These are phyloP conservation scores for Hemerocallis citrina DNA, from an alignment of 106 monocot genomes.

Conservation along the genomic window DNA sequence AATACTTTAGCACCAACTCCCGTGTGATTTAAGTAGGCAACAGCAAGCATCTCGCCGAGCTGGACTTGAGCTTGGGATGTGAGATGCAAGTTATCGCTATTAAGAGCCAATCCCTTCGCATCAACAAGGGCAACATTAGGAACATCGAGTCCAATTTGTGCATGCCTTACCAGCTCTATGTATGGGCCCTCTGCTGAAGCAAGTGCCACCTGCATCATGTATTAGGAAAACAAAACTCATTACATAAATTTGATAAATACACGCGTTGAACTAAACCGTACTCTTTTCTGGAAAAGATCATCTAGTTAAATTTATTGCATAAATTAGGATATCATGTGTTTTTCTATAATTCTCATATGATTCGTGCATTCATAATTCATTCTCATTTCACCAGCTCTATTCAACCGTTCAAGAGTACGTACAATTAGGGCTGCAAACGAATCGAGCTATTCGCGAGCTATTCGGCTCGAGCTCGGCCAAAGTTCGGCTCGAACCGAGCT, in stretches of 20 bases:
- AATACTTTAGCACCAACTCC: neutral
- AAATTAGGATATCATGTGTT: no score
- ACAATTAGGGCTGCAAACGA: no score
- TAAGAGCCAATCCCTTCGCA: constrained; percentile 35
- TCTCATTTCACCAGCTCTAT: no score
- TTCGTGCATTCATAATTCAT: neutral
- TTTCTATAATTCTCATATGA: no score
- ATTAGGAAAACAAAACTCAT: neutral
- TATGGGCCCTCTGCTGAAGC: constrained; percentile 39
- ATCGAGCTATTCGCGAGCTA: no score
- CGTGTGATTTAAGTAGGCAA: constrained; percentile 22
- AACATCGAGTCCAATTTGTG: constrained; percentile 29
- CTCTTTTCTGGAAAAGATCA: no score
- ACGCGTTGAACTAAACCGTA: no score
- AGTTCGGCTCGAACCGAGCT: no score
- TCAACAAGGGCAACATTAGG: constrained; percentile 38
- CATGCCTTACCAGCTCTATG: constrained; percentile 35
- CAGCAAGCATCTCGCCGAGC: constrained; percentile 46
- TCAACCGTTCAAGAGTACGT: no score
- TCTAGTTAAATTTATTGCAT: no score
- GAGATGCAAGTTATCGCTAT: constrained; percentile 43
- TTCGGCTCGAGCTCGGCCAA: no score
- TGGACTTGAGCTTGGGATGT: constrained; percentile 46
- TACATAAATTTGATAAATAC: neutral
- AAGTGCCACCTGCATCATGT: constrained; percentile 40